Evolutionary conservation across 495 filamentous ascomycete genomes (phyloP).

Genomic region (Diplogelasinospora grovesii): DNA sequence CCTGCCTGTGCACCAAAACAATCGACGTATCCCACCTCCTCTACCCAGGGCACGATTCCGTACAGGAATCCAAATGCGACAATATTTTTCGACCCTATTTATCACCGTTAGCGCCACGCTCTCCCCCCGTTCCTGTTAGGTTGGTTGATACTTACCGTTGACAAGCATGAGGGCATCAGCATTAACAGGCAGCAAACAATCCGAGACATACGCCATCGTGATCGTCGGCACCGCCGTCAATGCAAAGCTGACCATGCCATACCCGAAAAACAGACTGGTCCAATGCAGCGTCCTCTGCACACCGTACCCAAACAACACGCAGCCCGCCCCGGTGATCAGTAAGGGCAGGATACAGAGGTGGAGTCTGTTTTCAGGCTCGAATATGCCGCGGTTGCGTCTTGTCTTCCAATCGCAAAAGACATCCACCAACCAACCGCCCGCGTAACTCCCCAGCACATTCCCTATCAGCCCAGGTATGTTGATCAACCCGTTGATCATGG

Average conservation of each 20-base stretch:
- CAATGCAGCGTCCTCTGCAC: slow-evolving; percentile 24
- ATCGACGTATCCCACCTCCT: slow-evolving; percentile 39
- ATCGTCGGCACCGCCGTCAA: slow-evolving; percentile 29
- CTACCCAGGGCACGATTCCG: slow-evolving; percentile 41
- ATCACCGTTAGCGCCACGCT: too few species aligned
- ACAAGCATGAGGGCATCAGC: slow-evolving; percentile 30
- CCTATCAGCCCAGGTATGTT: slow-evolving; percentile 43
- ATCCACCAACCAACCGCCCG: slow-evolving; percentile 41
- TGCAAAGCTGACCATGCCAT: slow-evolving; percentile 27
- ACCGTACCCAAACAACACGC: slow-evolving; percentile 32
- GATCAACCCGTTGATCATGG: slow-evolving; percentile 50
- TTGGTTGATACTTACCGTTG: slow-evolving; percentile 24
- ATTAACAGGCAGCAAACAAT: slow-evolving; percentile 28
- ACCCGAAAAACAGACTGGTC: slow-evolving; percentile 28
- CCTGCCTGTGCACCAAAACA: slow-evolving; percentile 50
- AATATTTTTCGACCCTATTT: slow-evolving; percentile 25
- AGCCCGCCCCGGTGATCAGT: slow-evolving; percentile 30
- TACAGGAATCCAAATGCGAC: slow-evolving; percentile 28
- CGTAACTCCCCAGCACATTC: slow-evolving; percentile 36
- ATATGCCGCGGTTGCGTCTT: slow-evolving; percentile 41
- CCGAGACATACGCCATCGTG: slow-evolving; percentile 29
- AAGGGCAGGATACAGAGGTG: slow-evolving; percentile 38
- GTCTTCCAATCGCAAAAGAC: slow-evolving; percentile 40
- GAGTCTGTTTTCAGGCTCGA: slow-evolving; percentile 50
- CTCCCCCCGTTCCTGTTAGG: too few species aligned